phyloP scores from a whole-genome alignment of 164 flowering plant genomes.

The Tetrastigma voinierianum region DNA sequence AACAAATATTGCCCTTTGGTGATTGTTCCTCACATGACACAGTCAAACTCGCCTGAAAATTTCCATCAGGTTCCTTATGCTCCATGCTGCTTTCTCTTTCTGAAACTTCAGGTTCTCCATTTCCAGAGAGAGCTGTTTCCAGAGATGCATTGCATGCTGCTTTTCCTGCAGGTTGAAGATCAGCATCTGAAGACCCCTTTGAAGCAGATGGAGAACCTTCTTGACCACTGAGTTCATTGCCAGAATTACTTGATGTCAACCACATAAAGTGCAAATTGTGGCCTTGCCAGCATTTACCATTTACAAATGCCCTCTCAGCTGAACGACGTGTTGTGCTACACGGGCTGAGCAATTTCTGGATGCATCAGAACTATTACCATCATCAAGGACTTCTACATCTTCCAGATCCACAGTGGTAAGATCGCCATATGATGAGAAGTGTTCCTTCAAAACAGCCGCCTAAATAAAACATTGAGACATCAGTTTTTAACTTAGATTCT shows the following conservation, averaged over 20 bases:
- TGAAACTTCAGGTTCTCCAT: conserved; percentile 24
- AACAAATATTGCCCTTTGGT: conserved; percentile 21
- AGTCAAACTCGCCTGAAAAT: conserved; percentile 18
- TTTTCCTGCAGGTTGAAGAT: conserved; percentile 26
- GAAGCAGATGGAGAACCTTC: conserved; percentile 30
- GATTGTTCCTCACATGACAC: conserved; percentile 20
- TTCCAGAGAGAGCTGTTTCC: conserved; percentile 23
- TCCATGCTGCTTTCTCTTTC: conserved; percentile 20
- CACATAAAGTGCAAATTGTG: conserved; percentile 68
- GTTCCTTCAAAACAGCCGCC: conserved; percentile 69
- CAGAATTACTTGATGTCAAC: conserved; percentile 42
- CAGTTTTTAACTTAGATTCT: conserved; percentile 4
- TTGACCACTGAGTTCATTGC: conserved; percentile 22
- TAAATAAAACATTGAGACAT: conserved; percentile 23
- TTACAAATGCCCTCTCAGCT: conserved; percentile 82
- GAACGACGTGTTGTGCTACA: conserved; percentile 52
- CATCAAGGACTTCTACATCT: conserved; percentile 30
- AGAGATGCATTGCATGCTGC: conserved; percentile 16
- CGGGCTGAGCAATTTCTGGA: conserved; percentile 42
- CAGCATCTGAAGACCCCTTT: conserved; percentile 23
- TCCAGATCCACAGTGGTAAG: conserved; percentile 70
- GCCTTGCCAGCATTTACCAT: conserved; percentile 80
- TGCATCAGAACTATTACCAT: conserved; percentile 22
- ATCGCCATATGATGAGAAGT: conserved; percentile 72
- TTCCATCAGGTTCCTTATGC: conserved; percentile 22